Evolutionary conservation across 371 early-diverging fungal genomes (phyloP), one percentile per base, ranked within the genome.

Genomic region (Thermomucor indicae-seudaticae): DNA sequence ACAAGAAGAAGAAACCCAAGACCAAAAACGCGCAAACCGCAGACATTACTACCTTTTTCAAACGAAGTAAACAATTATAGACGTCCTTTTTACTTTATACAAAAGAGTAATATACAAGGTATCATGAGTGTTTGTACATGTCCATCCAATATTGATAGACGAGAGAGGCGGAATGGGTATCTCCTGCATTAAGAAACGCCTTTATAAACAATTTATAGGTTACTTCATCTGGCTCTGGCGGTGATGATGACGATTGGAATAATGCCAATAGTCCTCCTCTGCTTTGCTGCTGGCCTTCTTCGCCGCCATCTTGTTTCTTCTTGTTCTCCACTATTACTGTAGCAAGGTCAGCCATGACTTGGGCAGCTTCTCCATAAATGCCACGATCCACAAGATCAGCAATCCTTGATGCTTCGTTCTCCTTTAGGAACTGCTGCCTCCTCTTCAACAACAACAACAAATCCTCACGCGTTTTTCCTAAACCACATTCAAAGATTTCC

Each of bases 201-300:
- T 62, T 67, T 49, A 67, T 64, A 54, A 71, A 71, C 3, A 67
- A 34, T 42, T 62, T 64, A 20, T 62, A 67, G 4, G 71, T 71
- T 6, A 54, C 43, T 32, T 54, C 44, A 32, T 71, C 58, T 17
- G 71, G 48, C 29, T 59, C n/a, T 47, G 24, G 20, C 47, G 14
- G 38, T 17, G 5, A 47, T 55, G 10, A 52, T 45, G 27, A 61
- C 59, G 5, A 53, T 42, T 4, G 45, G 42, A 16, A 58, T n/a
- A 47, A 57, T 51, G 1, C 41, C 56, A 47, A 32, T 43, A 14
- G 44, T 46, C 17, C 39, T 14, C 16, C 8, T 24, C 3, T 4
- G 22, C 8, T 12, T 14, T 6, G 1, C 23, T 17, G 19, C 20
- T 19, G 6, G 25, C 24, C 25, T 4, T 16, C n/a, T 38, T 37